phyloP scores from a whole-genome alignment of 2,329 filamentous ascomycete species.

The Emericellopsis atlantica region DNA sequence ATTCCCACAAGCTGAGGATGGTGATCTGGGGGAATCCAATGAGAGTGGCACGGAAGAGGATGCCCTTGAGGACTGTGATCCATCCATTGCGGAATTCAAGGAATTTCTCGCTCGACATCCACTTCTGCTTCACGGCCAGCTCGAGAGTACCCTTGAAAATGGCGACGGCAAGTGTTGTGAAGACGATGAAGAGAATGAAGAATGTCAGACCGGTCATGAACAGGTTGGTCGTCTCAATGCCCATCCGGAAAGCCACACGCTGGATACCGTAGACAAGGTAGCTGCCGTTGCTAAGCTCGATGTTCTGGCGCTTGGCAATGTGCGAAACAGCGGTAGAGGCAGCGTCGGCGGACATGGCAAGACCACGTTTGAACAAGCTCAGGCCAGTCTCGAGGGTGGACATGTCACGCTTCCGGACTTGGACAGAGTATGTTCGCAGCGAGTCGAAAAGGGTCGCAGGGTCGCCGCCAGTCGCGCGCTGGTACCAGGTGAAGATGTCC shows the following conservation, averaged over 20 bases:
- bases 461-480: constrained; percentile 79
- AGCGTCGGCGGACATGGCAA: constrained; percentile 35
- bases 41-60: constrained; percentile 78
- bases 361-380: constrained; percentile 40
- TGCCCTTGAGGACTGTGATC: constrained; percentile 85
- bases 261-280: constrained; percentile 70
- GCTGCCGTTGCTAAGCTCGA: constrained; percentile 38
- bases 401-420: constrained; percentile 56
- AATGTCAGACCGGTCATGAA: constrained; percentile 87
- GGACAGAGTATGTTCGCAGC: constrained; percentile 64
- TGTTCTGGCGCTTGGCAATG: constrained; percentile 41
- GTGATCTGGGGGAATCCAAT: constrained; percentile 89
- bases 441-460: constrained; percentile 68
- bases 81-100: constrained; percentile 89
- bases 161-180: constrained; percentile 60
- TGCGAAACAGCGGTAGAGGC: constrained; percentile 17
- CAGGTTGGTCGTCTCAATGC: constrained; percentile 82
- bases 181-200: constrained; percentile 71
- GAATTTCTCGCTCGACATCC: constrained; percentile 78
- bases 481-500: constrained; percentile 86
- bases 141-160: constrained; percentile 77
- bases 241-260: constrained; percentile 73
- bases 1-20: constrained; percentile 86
- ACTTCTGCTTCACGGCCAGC: constrained; percentile 57
- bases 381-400: constrained; percentile 23